A percentile compares a stretch with the other conserved stretches of the same genome.
These are phyloP conservation scores for Tubosaeta sp. DNA, from an alignment of 768 basidiomycete species.

Conservation along the genomic window DNA sequence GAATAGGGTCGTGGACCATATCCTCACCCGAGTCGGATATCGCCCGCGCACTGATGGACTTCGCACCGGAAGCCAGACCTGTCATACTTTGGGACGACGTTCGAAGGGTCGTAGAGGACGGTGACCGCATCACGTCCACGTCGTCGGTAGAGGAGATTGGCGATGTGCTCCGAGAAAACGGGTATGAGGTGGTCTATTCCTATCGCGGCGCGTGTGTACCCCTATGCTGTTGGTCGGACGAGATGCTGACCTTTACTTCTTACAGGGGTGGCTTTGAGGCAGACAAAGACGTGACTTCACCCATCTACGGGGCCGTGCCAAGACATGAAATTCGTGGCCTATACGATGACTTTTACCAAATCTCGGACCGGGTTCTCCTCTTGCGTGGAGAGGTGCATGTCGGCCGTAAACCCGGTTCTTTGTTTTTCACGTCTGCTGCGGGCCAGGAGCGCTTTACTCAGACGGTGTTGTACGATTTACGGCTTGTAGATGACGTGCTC, in stretches of 20 bases:
- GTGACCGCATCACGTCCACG: conserved; percentile 15
- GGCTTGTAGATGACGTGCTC: conserved; percentile 21
- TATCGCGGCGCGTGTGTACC: conserved; percentile 38
- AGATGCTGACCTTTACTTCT: not conserved
- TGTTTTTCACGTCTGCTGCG: conserved; percentile 31
- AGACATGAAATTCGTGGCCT: conserved; percentile 34
- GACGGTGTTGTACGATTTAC: conserved; percentile 31
- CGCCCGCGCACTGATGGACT: conserved; percentile 15
- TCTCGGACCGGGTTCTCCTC: conserved; percentile 34
- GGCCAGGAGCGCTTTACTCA: conserved; percentile 26
- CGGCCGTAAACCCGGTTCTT: conserved; percentile 35
- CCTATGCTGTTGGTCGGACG: not conserved
- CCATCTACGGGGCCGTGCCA: conserved; percentile 32
- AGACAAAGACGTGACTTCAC: conserved; percentile 36
- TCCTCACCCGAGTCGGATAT: conserved; percentile 11
- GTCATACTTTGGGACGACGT: conserved; percentile 25
- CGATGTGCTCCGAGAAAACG: conserved; percentile 32
- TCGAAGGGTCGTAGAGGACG: conserved; percentile 18
- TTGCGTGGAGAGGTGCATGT: conserved; percentile 38
- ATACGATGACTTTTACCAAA: conserved; percentile 35
- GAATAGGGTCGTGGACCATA: conserved; percentile 19
- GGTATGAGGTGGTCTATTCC: conserved; percentile 40
- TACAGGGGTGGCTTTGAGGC: conserved; percentile 36
- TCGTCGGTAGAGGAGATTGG: conserved; percentile 29
- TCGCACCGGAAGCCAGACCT: conserved; percentile 8